phyloP scores from a whole-genome alignment of 768 basidiomycete species.

The Sutorius australiensis region DNA sequence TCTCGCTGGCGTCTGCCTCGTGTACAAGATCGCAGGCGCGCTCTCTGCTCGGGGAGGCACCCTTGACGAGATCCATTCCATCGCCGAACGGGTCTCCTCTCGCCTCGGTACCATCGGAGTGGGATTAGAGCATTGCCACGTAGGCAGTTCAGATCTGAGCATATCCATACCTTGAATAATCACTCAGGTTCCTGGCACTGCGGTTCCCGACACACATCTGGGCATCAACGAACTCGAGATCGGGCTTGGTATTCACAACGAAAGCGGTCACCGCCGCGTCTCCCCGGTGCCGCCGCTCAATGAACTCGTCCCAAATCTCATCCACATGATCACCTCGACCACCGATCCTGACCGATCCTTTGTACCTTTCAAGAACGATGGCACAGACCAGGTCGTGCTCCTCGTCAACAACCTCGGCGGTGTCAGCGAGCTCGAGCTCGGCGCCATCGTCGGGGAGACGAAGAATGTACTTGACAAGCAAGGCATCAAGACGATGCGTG shows the following conservation, averaged over 20 bases:
- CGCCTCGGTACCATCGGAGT: slow-evolving; percentile 80
- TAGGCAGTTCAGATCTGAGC: slow-evolving; percentile 25
- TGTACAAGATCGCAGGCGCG: slow-evolving; percentile 90
- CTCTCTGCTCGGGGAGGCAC: slow-evolving; percentile 62
- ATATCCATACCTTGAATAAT: neutral
- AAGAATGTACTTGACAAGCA: slow-evolving; percentile 51
- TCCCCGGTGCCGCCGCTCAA: slow-evolving; percentile 70
- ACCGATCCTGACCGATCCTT: slow-evolving; percentile 76
- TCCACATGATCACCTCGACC: slow-evolving; percentile 68
- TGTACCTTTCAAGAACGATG: slow-evolving; percentile 61
- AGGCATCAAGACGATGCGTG: slow-evolving; percentile 54
- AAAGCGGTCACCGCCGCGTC: slow-evolving; percentile 66
- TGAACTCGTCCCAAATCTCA: slow-evolving; percentile 63
- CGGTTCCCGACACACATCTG: slow-evolving; percentile 51
- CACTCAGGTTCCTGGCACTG: slow-evolving; percentile 78
- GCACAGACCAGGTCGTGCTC: slow-evolving; percentile 67
- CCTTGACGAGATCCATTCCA: slow-evolving; percentile 63
- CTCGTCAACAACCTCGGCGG: slow-evolving; percentile 89
- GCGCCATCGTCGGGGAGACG: slow-evolving; percentile 62
- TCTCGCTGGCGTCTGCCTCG: slow-evolving; percentile 74
- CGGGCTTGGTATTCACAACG: slow-evolving; percentile 91
- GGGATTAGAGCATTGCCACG: slow-evolving; percentile 87
- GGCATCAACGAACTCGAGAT: slow-evolving; percentile 72
- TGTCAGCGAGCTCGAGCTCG: slow-evolving; percentile 76
- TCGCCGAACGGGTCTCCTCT: slow-evolving; percentile 64